Evolutionary conservation across 441 rosid species (phyloP), one percentile per base, ranked within the genome.

Genomic region (Syzygium malaccense): DNA sequence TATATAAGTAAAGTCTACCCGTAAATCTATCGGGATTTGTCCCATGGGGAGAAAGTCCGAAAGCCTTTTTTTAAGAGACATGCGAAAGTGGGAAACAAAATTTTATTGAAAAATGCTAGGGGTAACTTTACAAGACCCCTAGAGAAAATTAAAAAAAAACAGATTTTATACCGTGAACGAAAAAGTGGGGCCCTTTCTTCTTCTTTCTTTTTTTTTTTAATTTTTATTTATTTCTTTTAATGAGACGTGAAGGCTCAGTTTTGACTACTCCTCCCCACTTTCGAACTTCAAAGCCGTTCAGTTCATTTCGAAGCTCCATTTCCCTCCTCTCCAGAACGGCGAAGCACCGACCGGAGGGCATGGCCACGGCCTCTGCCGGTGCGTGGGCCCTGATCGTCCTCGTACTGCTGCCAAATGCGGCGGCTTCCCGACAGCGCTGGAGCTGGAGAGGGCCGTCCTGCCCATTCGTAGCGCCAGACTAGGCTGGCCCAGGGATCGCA

Each of bases 381-480:
- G 64, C 90, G 54, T 91, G 91, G 90, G 51, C 92, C 54, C 28
- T 93, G 18, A 37, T 94, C 37, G 87, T 55, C 33, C 20, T 88
- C 51, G 93, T 88, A 15, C 55, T 92, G 60, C 15, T 92, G 55
- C 88, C 91, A 45, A 7, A 7, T 7, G n/a, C 62, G 56, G 92
- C 83, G 93, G 92, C 53, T 93, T 91, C 18, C 97, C 97, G 58
- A 91, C 91, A 88, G 90, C 91, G 14, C 88, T 98, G 87, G 90
- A 87, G 88, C 93, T 98, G 30, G 96, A 96, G 92, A 93, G 99
- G 88, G 95, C 92, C 48, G 88, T 96, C 90, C 97, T 98, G 79
- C 90, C 91, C 80, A 92, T 64, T 91, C 93, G 89, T 57, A 88
- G 86, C 89, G 86, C 93, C 80, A 96, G 92, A 88, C 89, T 98